Evolutionary conservation across 768 basidiomycete genomes (phyloP).

Genomic region (Tephrocybe rancida): DNA sequence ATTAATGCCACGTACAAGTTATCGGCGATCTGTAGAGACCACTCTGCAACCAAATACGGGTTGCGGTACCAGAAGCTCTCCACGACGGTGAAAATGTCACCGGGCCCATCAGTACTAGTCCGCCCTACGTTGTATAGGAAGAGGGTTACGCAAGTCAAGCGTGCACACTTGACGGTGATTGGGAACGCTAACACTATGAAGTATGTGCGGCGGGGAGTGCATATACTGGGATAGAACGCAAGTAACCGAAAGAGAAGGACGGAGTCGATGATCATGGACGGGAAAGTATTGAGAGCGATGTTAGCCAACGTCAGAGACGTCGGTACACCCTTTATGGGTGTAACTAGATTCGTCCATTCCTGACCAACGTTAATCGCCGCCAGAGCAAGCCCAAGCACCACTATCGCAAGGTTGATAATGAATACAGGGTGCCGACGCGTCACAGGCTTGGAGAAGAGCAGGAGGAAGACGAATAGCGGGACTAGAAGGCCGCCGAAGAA

Average conservation of each 20-base stretch:
- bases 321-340: slow-evolving; percentile 18
- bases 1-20: slow-evolving; percentile 23
- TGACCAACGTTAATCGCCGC: slow-evolving; percentile 23
- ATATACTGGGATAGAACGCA: slow-evolving; percentile 32
- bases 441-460: slow-evolving; percentile 30
- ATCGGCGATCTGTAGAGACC: slow-evolving; percentile 35
- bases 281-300: slow-evolving; percentile 24
- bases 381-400: slow-evolving; percentile 23
- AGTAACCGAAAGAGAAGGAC: slow-evolving; percentile 38
- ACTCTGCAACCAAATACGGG: slow-evolving; percentile 28
- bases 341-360: slow-evolving; percentile 7
- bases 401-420: slow-evolving; percentile 31
- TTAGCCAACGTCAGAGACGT: slow-evolving; percentile 20
- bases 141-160: slow-evolving; percentile 24
- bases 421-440: slow-evolving; percentile 31
- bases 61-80: slow-evolving; percentile 1
- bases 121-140: background rate
- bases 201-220: slow-evolving; percentile 15
- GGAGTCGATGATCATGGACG: slow-evolving; percentile 37
- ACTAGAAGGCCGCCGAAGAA: slow-evolving; percentile 30
- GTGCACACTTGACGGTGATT: slow-evolving; percentile 29
- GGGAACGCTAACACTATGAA: slow-evolving; percentile 28
- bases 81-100: background rate
- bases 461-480: slow-evolving; percentile 31
- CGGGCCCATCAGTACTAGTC: background rate